Evolutionary conservation across 116 monocot genomes (phyloP).

Genomic region (Iris pallida): DNA sequence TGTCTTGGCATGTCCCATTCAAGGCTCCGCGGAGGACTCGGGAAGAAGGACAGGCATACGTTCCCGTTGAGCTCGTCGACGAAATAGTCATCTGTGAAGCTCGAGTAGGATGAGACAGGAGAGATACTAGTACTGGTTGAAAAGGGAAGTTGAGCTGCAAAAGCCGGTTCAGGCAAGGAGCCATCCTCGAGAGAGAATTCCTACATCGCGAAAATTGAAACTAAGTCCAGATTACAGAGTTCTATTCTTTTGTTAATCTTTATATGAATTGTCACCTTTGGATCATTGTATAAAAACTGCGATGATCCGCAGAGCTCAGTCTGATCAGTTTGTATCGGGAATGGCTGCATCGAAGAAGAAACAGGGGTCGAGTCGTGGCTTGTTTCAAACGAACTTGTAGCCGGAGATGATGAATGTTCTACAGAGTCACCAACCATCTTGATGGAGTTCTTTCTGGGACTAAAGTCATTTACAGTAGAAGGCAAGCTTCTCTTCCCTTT

Average conservation of each 20-base stretch:
- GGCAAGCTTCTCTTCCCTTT: slow-evolving; percentile 13
- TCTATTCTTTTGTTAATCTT: no score
- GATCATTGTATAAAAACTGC: not conserved
- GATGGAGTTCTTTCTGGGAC: slow-evolving; percentile 6
- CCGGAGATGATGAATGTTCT: slow-evolving; percentile 3
- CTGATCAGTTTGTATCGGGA: not conserved
- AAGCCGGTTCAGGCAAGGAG: slow-evolving; percentile 7
- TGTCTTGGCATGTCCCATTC: slow-evolving; percentile 19
- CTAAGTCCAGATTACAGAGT: no score
- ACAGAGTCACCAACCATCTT: slow-evolving; percentile 8
- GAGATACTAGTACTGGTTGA: slow-evolving; percentile 13
- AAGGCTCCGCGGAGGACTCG: slow-evolving; percentile 24
- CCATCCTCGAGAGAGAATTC: slow-evolving; percentile 11
- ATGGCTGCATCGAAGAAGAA: slow-evolving; percentile 7
- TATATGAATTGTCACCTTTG: not conserved
- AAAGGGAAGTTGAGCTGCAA: slow-evolving; percentile 12
- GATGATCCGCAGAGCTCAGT: not conserved
- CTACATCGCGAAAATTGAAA: slow-evolving; percentile 17
- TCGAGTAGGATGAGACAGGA: slow-evolving; percentile 25
- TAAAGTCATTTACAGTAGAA: slow-evolving; percentile 8
- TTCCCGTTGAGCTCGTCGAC: slow-evolving; percentile 6
- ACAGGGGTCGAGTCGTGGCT: slow-evolving; percentile 12
- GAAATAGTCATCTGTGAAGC: slow-evolving; percentile 20
- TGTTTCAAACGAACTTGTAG: slow-evolving; percentile 6
- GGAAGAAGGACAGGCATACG: slow-evolving; percentile 10